phyloP scores from a whole-genome alignment of 805 yeast genomes.

The Zygotorulaspora chibaensis region DNA sequence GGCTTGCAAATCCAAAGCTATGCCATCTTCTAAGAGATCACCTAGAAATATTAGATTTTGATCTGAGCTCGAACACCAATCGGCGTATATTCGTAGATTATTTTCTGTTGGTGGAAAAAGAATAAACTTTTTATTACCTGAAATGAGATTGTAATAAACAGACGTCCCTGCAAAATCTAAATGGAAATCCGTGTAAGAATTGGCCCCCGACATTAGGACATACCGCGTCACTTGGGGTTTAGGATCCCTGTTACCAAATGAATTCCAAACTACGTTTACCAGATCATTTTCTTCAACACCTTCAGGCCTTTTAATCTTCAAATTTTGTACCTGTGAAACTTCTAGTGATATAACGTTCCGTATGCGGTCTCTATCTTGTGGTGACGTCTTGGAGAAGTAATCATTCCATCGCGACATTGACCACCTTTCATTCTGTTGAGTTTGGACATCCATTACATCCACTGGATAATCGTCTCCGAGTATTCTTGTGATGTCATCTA shows the following conservation, averaged over 20 bases:
- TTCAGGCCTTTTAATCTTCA: constrained; percentile 59
- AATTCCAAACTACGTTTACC: constrained; percentile 63
- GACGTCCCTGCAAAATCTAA: constrained; percentile 91
- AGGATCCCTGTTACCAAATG: constrained; percentile 12
- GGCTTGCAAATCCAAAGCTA: constrained; percentile 47
- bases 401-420: constrained; percentile 67
- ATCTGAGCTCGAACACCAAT: constrained; percentile 63
- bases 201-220: constrained; percentile 77
- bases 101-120: constrained; percentile 71
- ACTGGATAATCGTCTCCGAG: constrained; percentile 62
- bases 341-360: constrained; percentile 81
- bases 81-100: constrained; percentile 57
- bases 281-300: constrained; percentile 64
- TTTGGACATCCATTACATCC: constrained; percentile 85
- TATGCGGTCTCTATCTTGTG: constrained; percentile 53
- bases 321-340: constrained; percentile 53
- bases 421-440: constrained; percentile 68
- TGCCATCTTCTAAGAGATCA: constrained; percentile 47
- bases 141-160: constrained; percentile 77
- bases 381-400: constrained; percentile 49
- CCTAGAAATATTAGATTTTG: constrained; percentile 66
- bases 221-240: constrained; percentile 68
- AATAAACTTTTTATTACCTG: constrained; percentile 71
- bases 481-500: constrained; percentile 34
- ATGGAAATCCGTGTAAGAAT: constrained; percentile 85